Base-by-base conservation (phyloP, 2,329 filamentous ascomycete genomes). In the Botrytis fragariae region DNA sequence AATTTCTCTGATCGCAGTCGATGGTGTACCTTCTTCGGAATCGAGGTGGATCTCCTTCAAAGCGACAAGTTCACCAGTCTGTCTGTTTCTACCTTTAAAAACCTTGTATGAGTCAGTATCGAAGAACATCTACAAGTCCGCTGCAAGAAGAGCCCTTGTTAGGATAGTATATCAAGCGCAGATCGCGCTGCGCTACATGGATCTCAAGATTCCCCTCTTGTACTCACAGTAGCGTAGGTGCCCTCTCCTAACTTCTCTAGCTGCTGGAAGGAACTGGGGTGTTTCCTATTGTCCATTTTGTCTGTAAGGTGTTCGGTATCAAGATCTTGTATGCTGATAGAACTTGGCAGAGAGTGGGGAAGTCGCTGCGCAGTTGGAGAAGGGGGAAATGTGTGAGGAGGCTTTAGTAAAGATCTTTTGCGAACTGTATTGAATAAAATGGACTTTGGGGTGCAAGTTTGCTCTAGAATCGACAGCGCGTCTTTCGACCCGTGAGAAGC, bases 41-140 rank as follows among this genome's bases (percentile, higher is more conserved):
- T 99, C 96, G 76, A 99, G 93, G 82, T 99, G 96, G 79, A 99
- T 99, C 84, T 99, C 96, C 84, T 99, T 99, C 76, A 99, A 88
- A 9, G 96, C 96, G 54, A 99, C 96, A 74, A 97, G 91, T 83
- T 98, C 95, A 80, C 96, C 96, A 0, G 96, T 98, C 83, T 98
- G 95, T 78, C 96, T 90, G 83, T 99, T 99, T 77, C 95, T 93
- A 75, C 96, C 96, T 86, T 99, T 97, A 89, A 98, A 99, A 62
- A 99, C 95, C 95, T 97, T 69, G 80, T 57, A 73, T 62, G 57
- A 74, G 74, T 81, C 73, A 81, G 79, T 79, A 39, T 62, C 35
- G 18, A 42, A 39, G 25, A 57, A 57, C 18, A 65, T 44, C 39
- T 32, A 68, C 25, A 29, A n/a, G 39, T 57, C 35, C 10, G 25